These are phyloP conservation scores for Ganoderma lingzhi DNA, from an alignment of 1,284 basidiomycete species.

Conservation along the genomic window DNA sequence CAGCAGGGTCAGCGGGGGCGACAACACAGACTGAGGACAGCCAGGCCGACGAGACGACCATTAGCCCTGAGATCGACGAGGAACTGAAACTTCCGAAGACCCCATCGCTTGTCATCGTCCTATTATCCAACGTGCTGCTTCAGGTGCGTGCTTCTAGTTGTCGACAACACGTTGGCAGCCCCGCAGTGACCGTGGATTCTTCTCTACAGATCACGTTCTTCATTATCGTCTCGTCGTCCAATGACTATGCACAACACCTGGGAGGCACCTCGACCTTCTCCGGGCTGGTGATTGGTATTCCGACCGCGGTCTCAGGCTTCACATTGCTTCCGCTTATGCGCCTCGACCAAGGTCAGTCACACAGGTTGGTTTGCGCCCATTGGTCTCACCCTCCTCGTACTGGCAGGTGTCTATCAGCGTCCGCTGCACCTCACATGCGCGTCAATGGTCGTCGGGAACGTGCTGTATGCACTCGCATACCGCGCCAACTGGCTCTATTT, in stretches of 20 bases:
- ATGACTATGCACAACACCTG: slow-evolving; percentile 65
- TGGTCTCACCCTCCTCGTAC: not conserved
- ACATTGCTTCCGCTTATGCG: slow-evolving; percentile 64
- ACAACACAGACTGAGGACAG: not conserved
- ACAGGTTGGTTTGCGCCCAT: too few species aligned
- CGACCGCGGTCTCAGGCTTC: slow-evolving; percentile 65
- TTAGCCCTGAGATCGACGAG: slow-evolving; percentile 39
- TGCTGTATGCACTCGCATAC: slow-evolving; percentile 57
- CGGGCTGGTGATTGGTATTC: slow-evolving; percentile 74
- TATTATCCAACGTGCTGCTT: slow-evolving; percentile 52
- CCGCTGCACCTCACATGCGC: slow-evolving; percentile 55
- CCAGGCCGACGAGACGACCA: slow-evolving; percentile 23
- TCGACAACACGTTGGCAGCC: not conserved
- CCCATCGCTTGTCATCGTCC: slow-evolving; percentile 51
- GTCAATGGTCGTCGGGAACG: slow-evolving; percentile 50
- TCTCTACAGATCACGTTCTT: slow-evolving; percentile 66
- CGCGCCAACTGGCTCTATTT: slow-evolving; percentile 54
- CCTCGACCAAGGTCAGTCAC: slow-evolving; percentile 59
- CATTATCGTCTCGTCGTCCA: slow-evolving; percentile 72
- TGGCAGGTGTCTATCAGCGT: slow-evolving; percentile 57
- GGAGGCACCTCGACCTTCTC: slow-evolving; percentile 74
- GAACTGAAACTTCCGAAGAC: slow-evolving; percentile 57
- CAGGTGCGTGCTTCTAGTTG: slow-evolving; percentile 46
- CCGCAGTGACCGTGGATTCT: not conserved
- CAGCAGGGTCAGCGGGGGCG: not conserved